Evolutionary conservation across 2,329 filamentous ascomycete species (phyloP), one percentile per base, ranked within the genome.

Genomic region (Curvularia sp.): DNA sequence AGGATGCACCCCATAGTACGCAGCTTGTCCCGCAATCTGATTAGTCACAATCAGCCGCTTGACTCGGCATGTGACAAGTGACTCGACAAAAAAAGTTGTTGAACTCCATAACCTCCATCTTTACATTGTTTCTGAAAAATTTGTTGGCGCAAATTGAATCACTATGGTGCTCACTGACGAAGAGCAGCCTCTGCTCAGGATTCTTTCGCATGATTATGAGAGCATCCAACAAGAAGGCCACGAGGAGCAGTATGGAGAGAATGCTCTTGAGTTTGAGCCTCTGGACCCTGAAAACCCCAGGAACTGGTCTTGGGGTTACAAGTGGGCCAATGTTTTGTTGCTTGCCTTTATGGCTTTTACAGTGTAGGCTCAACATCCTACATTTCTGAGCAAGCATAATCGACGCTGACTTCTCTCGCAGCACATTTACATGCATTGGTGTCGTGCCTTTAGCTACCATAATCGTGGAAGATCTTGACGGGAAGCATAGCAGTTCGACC

Each of bases 401-500:
- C 6, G 10, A 30, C 22, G 22, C 49, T 51, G 22, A 49, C 15
- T 7, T 5, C 28, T 41, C 35, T 44, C 44, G 5, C 47, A 77
- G 75, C 26, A 76, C 75, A 20, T 76, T 77, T n/a, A 77, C 75
- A 28, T 76, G 74, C 57, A 75, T 77, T 13, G 70, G 70, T n/a
- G 69, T 77, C 1, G 75, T 76, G 1, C 75, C 75, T 15, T 62
- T 77, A 18, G 74, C 74, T 20, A 60, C 58, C 31, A 53, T 47
- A 18, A 77, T 77, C 13, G 73, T 76, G 22, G 53, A 64, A 6
- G 74, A 76, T 26, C 69, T 77, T 18, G 66, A 71, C 33, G 64
- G 65, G 48, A 59, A 64, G 22, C 53, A 67, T 18, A 61, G 63
- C 10, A 67, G 67, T 47, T 61, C 65, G 22, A 66, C 73, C 5